Conservation (phyloP, 106 monocot species). For the Dendrobium catenatum region DNA sequence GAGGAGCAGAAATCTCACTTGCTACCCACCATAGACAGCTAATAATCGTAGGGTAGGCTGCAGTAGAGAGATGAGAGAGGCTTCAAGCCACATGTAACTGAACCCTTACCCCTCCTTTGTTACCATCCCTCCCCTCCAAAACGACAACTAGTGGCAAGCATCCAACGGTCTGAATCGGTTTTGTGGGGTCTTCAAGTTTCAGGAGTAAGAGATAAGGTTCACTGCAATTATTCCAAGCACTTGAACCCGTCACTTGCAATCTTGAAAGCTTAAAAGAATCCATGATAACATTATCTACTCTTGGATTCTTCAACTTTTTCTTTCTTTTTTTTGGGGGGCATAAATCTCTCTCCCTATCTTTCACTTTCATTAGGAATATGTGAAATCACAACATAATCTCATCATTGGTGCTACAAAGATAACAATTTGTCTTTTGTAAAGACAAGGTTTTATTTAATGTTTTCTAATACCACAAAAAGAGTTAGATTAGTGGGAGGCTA, state of each 20-base stretch:
- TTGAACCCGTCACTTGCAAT: background rate
- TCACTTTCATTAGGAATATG: background rate
- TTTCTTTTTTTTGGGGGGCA: background rate
- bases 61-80: background rate
- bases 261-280: background rate
- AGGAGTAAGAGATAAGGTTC: slow-evolving; percentile 4
- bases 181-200: background rate
- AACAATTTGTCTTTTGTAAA: background rate
- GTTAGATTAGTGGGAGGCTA: background rate
- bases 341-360: background rate
- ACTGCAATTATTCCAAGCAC: background rate
- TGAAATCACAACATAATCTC: background rate
- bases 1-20: background rate
- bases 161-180: background rate
- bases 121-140: background rate
- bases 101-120: background rate
- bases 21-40: background rate
- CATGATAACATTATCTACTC: background rate
- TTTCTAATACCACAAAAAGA: background rate
- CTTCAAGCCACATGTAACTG: background rate
- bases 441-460: background rate
- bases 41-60: background rate
- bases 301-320: background rate
- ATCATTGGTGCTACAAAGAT: background rate
- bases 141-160: background rate